Evolutionary conservation across 192 early-diverging fungal species (phyloP).

Genomic region (Linnemannia schmuckeri): DNA sequence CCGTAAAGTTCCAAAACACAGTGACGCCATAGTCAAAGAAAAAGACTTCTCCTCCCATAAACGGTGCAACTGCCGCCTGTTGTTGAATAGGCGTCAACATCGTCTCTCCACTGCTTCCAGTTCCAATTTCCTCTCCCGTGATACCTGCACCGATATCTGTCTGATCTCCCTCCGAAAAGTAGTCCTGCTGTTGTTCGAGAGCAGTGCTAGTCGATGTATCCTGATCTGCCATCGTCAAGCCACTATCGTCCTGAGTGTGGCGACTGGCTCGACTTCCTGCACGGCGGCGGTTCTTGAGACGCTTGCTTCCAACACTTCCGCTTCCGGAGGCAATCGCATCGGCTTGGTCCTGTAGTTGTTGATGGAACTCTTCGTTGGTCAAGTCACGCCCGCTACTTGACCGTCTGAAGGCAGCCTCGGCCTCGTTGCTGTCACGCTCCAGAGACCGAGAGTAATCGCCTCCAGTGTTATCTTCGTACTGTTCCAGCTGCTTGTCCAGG

Average conservation of each 20-base stretch:
- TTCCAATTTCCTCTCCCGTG: neutral
- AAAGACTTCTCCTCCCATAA: constrained; percentile 69
- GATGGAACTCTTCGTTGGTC: constrained; percentile 34
- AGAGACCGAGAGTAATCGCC: constrained; percentile 49
- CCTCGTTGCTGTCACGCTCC: constrained; percentile 29
- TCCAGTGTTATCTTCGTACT: constrained; percentile 57
- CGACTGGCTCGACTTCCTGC: constrained; percentile 39
- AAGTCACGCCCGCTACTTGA: constrained; percentile 27
- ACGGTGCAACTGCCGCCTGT: constrained; percentile 20
- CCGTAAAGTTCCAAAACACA: constrained; percentile 72
- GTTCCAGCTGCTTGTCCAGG: constrained; percentile 64
- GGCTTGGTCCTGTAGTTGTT: constrained; percentile 21
- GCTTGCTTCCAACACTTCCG: constrained; percentile 17
- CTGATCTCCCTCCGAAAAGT: constrained; percentile 15
- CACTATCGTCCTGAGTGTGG: constrained; percentile 15
- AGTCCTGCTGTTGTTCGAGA: constrained; percentile 23
- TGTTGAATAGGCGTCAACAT: constrained; percentile 12
- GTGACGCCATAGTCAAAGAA: constrained; percentile 72
- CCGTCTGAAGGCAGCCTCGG: constrained; percentile 19
- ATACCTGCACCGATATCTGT: neutral
- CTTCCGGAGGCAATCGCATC: constrained; percentile 27
- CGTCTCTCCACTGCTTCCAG: constrained; percentile 11
- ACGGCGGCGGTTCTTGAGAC: constrained; percentile 41
- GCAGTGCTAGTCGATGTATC: constrained; percentile 5
- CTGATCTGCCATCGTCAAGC: constrained; percentile 3